A percentile compares a stretch with the other conserved stretches of the same genome.
Conservation (phyloP, 768 basidiomycete genomes). For the Ramaria rubella region DNA sequence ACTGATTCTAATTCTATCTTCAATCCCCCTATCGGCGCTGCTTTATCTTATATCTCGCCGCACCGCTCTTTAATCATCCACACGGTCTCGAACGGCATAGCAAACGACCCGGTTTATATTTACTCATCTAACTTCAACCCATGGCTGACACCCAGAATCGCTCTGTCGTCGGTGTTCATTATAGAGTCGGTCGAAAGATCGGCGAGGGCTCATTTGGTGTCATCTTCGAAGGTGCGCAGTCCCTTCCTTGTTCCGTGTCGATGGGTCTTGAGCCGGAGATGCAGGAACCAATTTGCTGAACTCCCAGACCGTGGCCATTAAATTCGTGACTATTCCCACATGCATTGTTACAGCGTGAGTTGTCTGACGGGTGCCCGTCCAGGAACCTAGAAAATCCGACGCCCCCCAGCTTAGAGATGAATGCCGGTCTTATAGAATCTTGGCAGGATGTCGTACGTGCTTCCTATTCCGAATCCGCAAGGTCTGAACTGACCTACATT, state of each 20-base stretch:
- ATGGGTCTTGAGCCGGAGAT: background rate
- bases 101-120: conserved; percentile 2
- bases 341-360: conserved; percentile 11
- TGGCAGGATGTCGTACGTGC: conserved; percentile 81
- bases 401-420: conserved; percentile 97
- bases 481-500: conserved; percentile 17
- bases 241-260: background rate
- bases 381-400: conserved; percentile 92
- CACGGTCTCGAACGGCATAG: background rate
- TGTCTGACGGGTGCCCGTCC: conserved; percentile 5
- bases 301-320: conserved; percentile 98
- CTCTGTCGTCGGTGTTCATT: conserved; percentile 84
- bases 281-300: conserved; percentile 96
- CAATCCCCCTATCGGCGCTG: background rate
- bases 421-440: conserved; percentile 92
- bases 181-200: conserved; percentile 97
- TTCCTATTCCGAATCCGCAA: conserved; percentile 9
- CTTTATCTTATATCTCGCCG: background rate
- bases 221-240: conserved; percentile 72
- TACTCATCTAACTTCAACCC: background rate
- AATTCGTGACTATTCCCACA: conserved; percentile 97
- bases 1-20: background rate
- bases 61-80: background rate
- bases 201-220: conserved; percentile 98
- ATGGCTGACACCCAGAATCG: conserved; percentile 9